Conservation (phyloP, 306 rosid genomes). For the Cucumis hystrix region DNA sequence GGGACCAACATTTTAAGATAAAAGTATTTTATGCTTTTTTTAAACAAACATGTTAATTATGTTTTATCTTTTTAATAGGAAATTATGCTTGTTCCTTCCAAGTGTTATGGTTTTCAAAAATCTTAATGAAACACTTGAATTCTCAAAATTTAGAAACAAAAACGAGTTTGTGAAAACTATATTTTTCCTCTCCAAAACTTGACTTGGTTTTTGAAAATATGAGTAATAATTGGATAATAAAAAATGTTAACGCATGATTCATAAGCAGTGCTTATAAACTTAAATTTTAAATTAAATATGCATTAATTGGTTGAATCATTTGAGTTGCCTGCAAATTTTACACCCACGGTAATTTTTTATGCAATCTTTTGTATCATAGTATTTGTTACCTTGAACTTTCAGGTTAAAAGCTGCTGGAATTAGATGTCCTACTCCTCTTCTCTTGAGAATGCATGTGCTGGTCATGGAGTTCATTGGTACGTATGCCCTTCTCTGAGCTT, state of each 20-base stretch:
- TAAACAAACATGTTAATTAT: too few species aligned
- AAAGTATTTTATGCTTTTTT: neutral
- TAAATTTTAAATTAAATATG: neutral
- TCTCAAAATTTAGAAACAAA: too few species aligned
- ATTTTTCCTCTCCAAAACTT: too few species aligned
- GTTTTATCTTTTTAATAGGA: too few species aligned
- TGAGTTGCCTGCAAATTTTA: neutral
- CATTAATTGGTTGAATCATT: neutral
- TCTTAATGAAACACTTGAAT: too few species aligned
- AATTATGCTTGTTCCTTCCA: too few species aligned
- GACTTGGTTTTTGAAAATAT: too few species aligned
- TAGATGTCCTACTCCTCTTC: constrained; percentile 57
- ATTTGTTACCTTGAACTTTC: neutral
- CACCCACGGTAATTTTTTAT: neutral
- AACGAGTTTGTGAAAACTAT: too few species aligned
- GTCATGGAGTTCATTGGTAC: constrained; percentile 94
- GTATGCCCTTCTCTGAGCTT: neutral
- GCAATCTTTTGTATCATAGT: neutral
- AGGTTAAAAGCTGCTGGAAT: constrained; percentile 82
- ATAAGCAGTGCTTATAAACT: too few species aligned
- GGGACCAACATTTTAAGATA: neutral
- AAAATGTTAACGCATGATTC: too few species aligned
- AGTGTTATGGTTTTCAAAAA: too few species aligned
- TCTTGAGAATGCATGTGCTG: constrained; percentile 58
- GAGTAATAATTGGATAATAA: too few species aligned